Base-by-base conservation (phyloP, 1,284 basidiomycete genomes). In the Ceratobasidium sp. region DNA sequence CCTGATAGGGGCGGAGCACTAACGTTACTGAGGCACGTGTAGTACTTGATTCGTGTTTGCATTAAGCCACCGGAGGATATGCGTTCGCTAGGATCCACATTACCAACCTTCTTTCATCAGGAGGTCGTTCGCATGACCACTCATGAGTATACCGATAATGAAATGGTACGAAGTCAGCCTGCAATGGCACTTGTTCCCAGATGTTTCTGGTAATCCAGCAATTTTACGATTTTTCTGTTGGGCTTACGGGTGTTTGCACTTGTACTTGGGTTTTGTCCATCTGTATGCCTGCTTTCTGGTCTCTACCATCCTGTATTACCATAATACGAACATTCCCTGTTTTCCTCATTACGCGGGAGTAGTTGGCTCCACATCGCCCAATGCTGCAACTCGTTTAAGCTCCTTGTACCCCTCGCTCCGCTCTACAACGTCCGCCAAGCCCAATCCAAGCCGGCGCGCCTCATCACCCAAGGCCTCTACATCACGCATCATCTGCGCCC, bases 401-500 rank as follows among this genome's bases (percentile, higher is more conserved):
- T 74, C 71, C 20, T 74, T 63, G 37, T 74, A 74, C 31, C 60
- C 71, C 23, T 74, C 60, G 31, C 71, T 74, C 20, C 42, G 47
- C 58, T 39, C 71, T n/a, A 64, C 47, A 26, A 74, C 49, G 11
- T 63, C 60, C 23, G 47, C 61, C 60, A 64, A 64, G 42, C 60
- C 47, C 17, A 74, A 64, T 0, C 91, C 93, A 33, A 98, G 83
- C 11, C 86, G 84, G 76, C 87, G 84, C 0, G 91, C 95, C 78
- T 97, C 95, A 79, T 88, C 87, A 4, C 90, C 92, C 79, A 98
- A 91, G 17, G 92, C 91, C 67, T 92, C 89, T 0, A 96, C 92
- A 81, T 98, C 97, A 20, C 94, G 84, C 67, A 92, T 88, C 91
- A 98, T 96, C 84, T 98, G 96, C 58, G 85, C 84, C 56, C 91